Base-by-base conservation (phyloP, 2,329 filamentous ascomycete species). In the Fusarium sp. region DNA sequence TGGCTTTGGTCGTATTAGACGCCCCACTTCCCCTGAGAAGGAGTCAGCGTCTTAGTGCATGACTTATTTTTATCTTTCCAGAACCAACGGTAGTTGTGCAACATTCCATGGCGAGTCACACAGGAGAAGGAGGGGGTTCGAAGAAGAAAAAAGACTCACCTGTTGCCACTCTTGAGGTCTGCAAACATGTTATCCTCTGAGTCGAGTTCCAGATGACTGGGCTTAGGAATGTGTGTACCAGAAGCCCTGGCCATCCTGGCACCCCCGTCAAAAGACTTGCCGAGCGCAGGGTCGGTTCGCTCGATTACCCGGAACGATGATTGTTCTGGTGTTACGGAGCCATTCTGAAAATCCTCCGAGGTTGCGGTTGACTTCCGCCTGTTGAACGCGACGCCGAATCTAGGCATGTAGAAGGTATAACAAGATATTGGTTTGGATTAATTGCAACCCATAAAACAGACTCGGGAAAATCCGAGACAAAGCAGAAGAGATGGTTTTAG, bases 271-370 rank as follows among this genome's bases (percentile, higher is more conserved):
- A 84, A 84, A 3, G 80, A 78, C 63, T 79, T 83, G 41, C 75
- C 76, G 46, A 72, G 56, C 14, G 71, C 59, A 43, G 79, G 74
- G 60, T 85, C 81, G 43, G 76, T 74, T 61, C 84, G 79, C 56
- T 87, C 84, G 32, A 87, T 75, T 21, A 87, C 84, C 46, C 84
- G 81, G 70, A 87, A 87, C 2, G 84, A 86, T 17, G 82, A 77
- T 54, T 80, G 79, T 53, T 77, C 77, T 45, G 74, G 68, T 61
- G 78, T 73, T 73, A 78, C 69, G 67, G 79, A 71, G 33, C 72
- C 81, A 82, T 85, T 79, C 59, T 84, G 81, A 60, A 82, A 73
- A 63, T 81, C 82, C 63, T 84, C 80, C 59, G 80, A 79, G 76
- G 79, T 79, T 53, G 79, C 82, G 79, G 81, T 80, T 61, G 83